These are phyloP conservation scores for Monosporascus sp. DNA, from an alignment of 2,329 filamentous ascomycete genomes.

Conservation along the genomic window DNA sequence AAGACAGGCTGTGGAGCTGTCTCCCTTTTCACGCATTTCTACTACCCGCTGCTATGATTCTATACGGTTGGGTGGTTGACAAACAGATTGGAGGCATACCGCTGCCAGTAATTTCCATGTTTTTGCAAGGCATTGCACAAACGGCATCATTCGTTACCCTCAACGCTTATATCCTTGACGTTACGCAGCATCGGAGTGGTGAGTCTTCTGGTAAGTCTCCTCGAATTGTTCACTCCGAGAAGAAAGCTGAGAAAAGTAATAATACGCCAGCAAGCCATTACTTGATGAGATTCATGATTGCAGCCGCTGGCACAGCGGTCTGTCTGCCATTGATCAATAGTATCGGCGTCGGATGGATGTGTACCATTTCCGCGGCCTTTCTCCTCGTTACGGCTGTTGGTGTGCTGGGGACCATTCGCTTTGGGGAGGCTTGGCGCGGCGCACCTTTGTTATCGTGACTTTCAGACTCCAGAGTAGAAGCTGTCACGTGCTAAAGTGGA, in stretches of 20 bases:
- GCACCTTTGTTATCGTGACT: too few species aligned
- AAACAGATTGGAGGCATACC: background rate
- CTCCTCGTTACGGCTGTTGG: background rate
- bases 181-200: background rate
- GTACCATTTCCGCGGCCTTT: background rate
- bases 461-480: too few species aligned
- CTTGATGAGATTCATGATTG: background rate
- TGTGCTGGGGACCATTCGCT: background rate
- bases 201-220: background rate
- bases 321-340: background rate
- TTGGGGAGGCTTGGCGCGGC: background rate
- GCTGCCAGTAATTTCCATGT: background rate
- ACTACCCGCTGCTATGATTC: background rate
- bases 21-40: background rate
- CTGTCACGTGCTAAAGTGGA: too few species aligned
- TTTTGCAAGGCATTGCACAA: background rate
- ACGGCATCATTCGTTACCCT: conserved; percentile 28
- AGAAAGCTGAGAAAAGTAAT: too few species aligned
- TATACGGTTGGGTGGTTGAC: background rate
- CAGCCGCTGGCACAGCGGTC: background rate
- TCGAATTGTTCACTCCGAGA: too few species aligned
- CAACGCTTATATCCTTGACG: background rate
- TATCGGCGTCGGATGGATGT: background rate
- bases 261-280: background rate
- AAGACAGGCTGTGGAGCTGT: background rate